Conservation (phyloP, 768 basidiomycete genomes). For the Mycena latifolia region DNA sequence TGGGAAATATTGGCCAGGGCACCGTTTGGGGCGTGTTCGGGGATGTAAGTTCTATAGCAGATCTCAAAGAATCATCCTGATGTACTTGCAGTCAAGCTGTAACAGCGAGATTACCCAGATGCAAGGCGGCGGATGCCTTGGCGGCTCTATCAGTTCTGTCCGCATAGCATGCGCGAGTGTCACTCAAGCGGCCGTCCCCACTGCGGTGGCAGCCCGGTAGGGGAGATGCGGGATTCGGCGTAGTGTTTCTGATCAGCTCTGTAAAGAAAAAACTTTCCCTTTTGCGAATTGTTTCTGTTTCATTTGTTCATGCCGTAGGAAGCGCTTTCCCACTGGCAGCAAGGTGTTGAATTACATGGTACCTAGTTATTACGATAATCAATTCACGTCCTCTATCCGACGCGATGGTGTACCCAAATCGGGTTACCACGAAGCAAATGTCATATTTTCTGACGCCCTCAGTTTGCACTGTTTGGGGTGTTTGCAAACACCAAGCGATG, state of each 20-base stretch:
- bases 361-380: conserved; percentile 11
- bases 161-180: conserved; percentile 16
- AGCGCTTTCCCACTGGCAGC: conserved; percentile 12
- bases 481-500: conserved; percentile 11
- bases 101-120: conserved; percentile 20
- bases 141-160: conserved; percentile 18
- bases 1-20: conserved; percentile 19
- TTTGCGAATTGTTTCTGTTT: conserved; percentile 12
- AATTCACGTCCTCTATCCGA: conserved; percentile 12
- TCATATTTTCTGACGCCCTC: conserved; percentile 12
- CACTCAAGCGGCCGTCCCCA: conserved; percentile 7
- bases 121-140: conserved; percentile 22
- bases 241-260: conserved; percentile 14
- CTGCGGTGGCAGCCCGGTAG: conserved; percentile 14
- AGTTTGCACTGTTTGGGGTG: conserved; percentile 13
- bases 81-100: conserved; percentile 18
- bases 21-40: conserved; percentile 20
- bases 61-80: conserved; percentile 19
- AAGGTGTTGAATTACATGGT: conserved; percentile 10
- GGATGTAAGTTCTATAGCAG: conserved; percentile 19
- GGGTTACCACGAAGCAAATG: conserved; percentile 11
- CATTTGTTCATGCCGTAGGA: conserved; percentile 15
- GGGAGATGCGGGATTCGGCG: conserved; percentile 10
- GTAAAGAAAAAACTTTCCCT: conserved; percentile 13
- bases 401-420: conserved; percentile 16